These are phyloP conservation scores for Pelagomonas calceolata DNA, from an alignment of 108 stramenopile species.

Conservation along the genomic window DNA sequence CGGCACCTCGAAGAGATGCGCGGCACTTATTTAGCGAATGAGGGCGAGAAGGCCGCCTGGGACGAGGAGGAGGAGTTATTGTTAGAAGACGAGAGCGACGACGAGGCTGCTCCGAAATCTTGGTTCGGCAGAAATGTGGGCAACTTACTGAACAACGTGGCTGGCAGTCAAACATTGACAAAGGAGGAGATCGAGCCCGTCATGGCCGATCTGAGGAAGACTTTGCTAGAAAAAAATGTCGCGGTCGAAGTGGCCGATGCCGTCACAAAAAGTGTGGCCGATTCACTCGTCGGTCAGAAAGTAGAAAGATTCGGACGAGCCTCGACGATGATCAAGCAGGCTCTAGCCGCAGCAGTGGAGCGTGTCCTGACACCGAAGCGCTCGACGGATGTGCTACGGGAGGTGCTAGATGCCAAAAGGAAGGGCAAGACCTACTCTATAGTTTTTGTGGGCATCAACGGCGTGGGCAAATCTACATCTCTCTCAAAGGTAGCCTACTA, in stretches of 20 bases:
- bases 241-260: conserved; percentile 61
- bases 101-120: conserved; percentile 19
- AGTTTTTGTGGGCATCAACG: conserved; percentile 92
- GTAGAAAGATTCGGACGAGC: conserved; percentile 22
- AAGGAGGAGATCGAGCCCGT: conserved; percentile 42
- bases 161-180: conserved; percentile 15
- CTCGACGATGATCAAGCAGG: conserved; percentile 24
- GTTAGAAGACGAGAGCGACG: conserved; percentile 32
- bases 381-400: conserved; percentile 18
- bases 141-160: neutral
- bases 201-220: conserved; percentile 65
- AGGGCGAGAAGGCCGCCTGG: conserved; percentile 62
- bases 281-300: conserved; percentile 29
- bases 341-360: conserved; percentile 27
- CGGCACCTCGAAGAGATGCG: conserved; percentile 47
- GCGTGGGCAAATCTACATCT: conserved; percentile 49
- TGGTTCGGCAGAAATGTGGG: conserved; percentile 7
- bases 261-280: conserved; percentile 27
- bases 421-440: conserved; percentile 59
- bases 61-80: conserved; percentile 43
- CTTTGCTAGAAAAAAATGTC: conserved; percentile 76
- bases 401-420: conserved; percentile 12
- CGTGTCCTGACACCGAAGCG: conserved; percentile 36
- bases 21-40: conserved; percentile 67
- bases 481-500: conserved; percentile 48